Evolutionary conservation across 768 basidiomycete species (phyloP), one percentile per base, ranked within the genome.

Genomic region (Omphalotus guepiniiformis): DNA sequence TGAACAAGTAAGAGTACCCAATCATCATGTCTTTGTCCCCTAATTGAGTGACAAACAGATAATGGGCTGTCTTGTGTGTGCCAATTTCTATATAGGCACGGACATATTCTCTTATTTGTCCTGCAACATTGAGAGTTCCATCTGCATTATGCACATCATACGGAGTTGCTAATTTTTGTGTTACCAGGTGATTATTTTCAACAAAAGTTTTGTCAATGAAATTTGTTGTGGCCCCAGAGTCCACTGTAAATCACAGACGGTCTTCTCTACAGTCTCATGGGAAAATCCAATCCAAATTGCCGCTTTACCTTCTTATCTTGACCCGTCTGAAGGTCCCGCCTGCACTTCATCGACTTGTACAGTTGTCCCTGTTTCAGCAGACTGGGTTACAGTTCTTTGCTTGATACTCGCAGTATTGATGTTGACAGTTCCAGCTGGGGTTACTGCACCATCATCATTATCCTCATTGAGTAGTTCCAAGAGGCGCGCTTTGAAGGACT

Each of bases 321-420:
- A 13, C 38, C 18, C 13, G 40, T 26, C 29, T n/a, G 42, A 28
- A 43, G 42, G 42, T 18, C 42, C 42, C 16, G 42, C 4, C 42
- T 43, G 42, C 42, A 43, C 42, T 28, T 43, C 42, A 43, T 43
- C 28, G 27, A 43, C 29, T 28, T 28, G 42, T 43, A 28, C 42
- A 43, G 42, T 28, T 30, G 27, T 28, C 27, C 19, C 42, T 28
- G 15, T 43, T 34, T 4, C 25, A 28, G 25, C 9, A 28, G 27
- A 28, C 27, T 12, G 4, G 16, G 42, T 23, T 28, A 4, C 23
- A 25, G 30, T 28, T 27, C 27, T 30, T 30, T 43, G 12, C 9
- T 23, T 9, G 29, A 43, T 43, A 18, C 27, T 28, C 19, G 25
- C 25, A 9, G 27, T 27, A 21, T 43, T 43, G 42, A 43, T 28